These are phyloP conservation scores for Mortierella sp. DNA, from an alignment of 371 early-diverging fungal genomes.

Conservation along the genomic window DNA sequence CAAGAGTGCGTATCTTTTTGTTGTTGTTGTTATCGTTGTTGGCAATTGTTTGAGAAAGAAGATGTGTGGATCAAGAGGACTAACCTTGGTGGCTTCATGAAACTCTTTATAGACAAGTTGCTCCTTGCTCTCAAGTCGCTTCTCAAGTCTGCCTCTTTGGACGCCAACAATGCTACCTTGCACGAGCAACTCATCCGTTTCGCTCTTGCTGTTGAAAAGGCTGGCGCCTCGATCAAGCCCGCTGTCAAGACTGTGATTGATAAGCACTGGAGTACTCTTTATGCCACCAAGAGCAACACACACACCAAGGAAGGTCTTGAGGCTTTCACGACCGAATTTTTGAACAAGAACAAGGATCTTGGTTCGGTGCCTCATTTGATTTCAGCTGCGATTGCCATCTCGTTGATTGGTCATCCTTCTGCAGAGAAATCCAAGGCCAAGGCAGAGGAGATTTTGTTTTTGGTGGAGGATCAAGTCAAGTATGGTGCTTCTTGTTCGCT, in stretches of 20 bases:
- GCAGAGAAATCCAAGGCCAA: conserved; percentile 26
- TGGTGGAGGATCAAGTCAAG: conserved; percentile 25
- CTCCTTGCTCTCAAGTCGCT: conserved; percentile 78
- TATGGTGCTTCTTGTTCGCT: conserved; percentile 24
- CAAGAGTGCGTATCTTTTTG: conserved; percentile 60
- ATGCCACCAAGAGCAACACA: conserved; percentile 21
- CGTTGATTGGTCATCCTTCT: conserved; percentile 27
- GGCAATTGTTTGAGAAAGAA: too few relatives aligned
- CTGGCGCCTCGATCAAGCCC: conserved; percentile 18
- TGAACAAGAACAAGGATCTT: conserved; percentile 28
- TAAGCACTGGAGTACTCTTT: conserved; percentile 48
- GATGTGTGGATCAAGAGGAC: too few relatives aligned
- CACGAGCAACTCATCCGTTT: conserved; percentile 66
- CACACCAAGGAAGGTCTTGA: conserved; percentile 2
- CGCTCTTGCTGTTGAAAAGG: conserved; percentile 57
- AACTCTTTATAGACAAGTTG: conserved; percentile 71
- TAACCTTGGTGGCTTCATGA: neutral
- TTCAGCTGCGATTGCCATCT: conserved; percentile 54
- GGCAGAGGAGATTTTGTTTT: conserved; percentile 46
- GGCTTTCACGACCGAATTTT: conserved; percentile 28
- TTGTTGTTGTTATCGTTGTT: neutral
- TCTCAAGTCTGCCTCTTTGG: conserved; percentile 63
- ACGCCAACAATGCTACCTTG: conserved; percentile 61
- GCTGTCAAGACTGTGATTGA: conserved; percentile 35
- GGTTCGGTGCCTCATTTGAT: conserved; percentile 57